Evolutionary conservation across 306 rosid species (phyloP), one percentile per base, ranked within the genome.

Genomic region (Corylus americana): DNA sequence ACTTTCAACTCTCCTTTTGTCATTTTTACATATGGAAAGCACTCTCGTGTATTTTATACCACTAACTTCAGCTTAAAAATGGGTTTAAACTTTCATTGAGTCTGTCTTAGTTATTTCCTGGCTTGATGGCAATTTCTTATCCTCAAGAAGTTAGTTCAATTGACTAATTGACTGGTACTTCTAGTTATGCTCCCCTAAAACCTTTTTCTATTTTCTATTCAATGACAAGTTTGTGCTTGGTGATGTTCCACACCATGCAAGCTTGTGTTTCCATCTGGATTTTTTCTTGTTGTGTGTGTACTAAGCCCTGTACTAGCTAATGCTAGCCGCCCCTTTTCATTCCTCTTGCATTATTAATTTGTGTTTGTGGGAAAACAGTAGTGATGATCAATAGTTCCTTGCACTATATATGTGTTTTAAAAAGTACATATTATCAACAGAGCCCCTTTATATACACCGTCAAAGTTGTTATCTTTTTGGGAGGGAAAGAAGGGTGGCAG

Each of bases 381-480:
- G 39, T 70, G 10, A 37, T 78, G n/a, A 67, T 74, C 50, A 48
- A 62, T 73, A 51, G 48, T 58, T 74, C 75, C 64, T 80, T 39
- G 74, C 12, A 16, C 59, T 69, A 10, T 79, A 20, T 31, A 54
- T 78, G 18, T 67, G 14, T 84, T 88, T 66, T 74, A 79, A 80
- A 35, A 80, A 72, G 57, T 79, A 31, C 59, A 25, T 74, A 78
- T 87, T 68, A 77, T 85, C 73, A 42, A 45, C 92, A 95, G 99
- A 95, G 78, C 99, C 99, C 74, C 90, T 95, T 62, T 93, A 95
- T 71, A 90, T 95, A 82, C 97, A 95, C 83, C 98, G 98, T 55
- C 98, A 95, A 91, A 95, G 97, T 77, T 92, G 94, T 78, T 95
- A 95, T 82, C 98, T 95, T 64, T 95, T 95, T 76, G 99, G 99